Evolutionary conservation across 352 stramenopile genomes (phyloP).

Genomic region (Pythium sp.): DNA sequence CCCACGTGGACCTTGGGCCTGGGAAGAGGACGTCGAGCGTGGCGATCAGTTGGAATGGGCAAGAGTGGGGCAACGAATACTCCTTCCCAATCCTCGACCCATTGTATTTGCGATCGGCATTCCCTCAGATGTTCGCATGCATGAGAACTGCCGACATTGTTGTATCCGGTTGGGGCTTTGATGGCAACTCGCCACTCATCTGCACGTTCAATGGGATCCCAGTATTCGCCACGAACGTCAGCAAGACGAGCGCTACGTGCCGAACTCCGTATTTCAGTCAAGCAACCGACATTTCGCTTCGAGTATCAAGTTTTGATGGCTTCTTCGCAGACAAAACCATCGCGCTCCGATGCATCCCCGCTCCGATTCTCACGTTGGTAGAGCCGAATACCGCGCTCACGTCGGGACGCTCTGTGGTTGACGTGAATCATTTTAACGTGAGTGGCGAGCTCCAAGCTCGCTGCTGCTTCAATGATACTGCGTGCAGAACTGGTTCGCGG

Average conservation of each 20-base stretch:
- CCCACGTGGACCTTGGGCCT: neutral
- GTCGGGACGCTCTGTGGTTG: constrained; percentile 19
- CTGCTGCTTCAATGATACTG: constrained; percentile 30
- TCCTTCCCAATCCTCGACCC: constrained; percentile 18
- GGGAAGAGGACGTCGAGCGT: constrained; percentile 15
- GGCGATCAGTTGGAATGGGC: constrained; percentile 40
- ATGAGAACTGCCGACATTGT: constrained; percentile 16
- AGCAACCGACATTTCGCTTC: constrained; percentile 21
- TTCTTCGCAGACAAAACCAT: constrained; percentile 21
- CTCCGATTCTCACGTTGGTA: constrained; percentile 21
- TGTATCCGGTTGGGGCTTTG: constrained; percentile 37
- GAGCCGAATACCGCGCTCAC: constrained; percentile 21
- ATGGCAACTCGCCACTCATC: constrained; percentile 22
- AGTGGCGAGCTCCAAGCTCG: constrained; percentile 13
- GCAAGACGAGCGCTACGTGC: constrained; percentile 30
- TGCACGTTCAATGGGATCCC: constrained; percentile 38
- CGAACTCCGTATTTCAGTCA: constrained; percentile 22
- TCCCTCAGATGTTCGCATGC: constrained; percentile 26
- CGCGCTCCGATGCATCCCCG: constrained; percentile 18
- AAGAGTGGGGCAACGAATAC: constrained; percentile 37
- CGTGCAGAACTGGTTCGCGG: constrained; percentile 20
- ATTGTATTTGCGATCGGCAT: constrained; percentile 24
- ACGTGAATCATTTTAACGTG: constrained; percentile 15
- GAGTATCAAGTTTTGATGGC: constrained; percentile 30
- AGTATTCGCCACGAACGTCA: constrained; percentile 29